Percentiles rank a stretch among this genome's conserved stretches.
Evolutionary conservation across 2,329 filamentous ascomycete genomes (phyloP).

Genomic region (Fusarium caatingaense): DNA sequence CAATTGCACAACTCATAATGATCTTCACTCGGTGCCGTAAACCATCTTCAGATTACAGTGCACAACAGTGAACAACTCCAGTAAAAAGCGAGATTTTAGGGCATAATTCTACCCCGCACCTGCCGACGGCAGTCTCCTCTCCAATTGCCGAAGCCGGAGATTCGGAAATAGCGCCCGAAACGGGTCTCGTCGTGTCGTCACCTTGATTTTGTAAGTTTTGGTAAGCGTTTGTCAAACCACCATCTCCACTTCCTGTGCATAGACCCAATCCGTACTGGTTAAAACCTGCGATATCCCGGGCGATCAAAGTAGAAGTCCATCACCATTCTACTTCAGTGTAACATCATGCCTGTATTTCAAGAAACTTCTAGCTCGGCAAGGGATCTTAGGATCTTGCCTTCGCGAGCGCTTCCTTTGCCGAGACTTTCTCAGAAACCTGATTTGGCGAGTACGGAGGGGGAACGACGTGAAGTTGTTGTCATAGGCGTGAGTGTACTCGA

Average conservation of each 20-base stretch:
- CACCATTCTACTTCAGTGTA: neutral
- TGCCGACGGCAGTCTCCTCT: neutral
- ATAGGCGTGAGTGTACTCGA: neutral
- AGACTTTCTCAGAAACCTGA: conserved; percentile 4
- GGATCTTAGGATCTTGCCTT: conserved; percentile 17
- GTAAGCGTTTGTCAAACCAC: conserved; percentile 1
- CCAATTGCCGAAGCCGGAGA: conserved; percentile 18
- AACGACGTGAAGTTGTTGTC: conserved; percentile 9
- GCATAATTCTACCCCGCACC: neutral
- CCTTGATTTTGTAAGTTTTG: conserved; percentile 4
- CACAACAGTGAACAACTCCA: neutral
- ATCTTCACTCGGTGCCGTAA: neutral
- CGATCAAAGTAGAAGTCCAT: neutral
- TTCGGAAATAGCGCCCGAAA: conserved; percentile 3
- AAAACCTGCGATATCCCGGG: neutral
- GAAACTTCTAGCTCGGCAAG: conserved; percentile 5
- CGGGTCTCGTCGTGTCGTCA: neutral
- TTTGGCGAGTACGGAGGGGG: neutral
- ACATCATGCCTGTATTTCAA: conserved; percentile 21
- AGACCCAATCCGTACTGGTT: neutral
- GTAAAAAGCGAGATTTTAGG: neutral
- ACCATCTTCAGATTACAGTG: neutral
- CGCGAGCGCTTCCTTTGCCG: neutral
- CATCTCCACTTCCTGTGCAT: neutral
- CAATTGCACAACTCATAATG: fast-evolving